Evolutionary conservation across 345 rosid genomes (phyloP).

Genomic region (Eucalyptus tenuipes): DNA sequence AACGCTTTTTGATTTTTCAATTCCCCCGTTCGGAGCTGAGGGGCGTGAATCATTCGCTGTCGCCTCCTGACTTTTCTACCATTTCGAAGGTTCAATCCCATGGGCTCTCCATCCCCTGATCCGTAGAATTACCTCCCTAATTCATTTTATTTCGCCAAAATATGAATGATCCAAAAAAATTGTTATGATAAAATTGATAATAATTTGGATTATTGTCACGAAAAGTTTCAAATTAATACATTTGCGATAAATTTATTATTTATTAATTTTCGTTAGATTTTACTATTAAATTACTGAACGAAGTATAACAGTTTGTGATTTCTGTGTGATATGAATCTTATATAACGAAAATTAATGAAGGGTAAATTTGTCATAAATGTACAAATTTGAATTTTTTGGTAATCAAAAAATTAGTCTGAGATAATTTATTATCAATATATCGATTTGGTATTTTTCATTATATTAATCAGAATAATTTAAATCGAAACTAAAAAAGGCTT

Average conservation of each 20-base stretch:
- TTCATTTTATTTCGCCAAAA: too few species aligned
- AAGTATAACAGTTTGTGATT: neutral
- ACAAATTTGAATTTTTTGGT: accelerated
- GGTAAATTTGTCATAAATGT: accelerated
- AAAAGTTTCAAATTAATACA: too few species aligned
- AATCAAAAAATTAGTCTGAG: too few species aligned
- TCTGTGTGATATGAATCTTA: neutral
- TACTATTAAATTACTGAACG: accelerated
- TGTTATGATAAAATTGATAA: too few species aligned
- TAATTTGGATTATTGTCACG: too few species aligned
- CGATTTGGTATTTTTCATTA: too few species aligned
- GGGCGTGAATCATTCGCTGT: neutral
- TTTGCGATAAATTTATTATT: accelerated
- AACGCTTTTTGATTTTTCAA: accelerated
- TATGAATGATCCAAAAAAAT: neutral
- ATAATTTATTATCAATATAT: too few species aligned
- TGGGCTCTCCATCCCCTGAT: neutral
- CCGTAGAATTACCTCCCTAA: neutral
- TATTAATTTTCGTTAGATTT: too few species aligned
- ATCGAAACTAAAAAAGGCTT: too few species aligned
- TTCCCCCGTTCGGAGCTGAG: neutral
- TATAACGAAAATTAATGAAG: accelerated
- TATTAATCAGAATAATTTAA: too few species aligned
- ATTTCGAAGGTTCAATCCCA: neutral
- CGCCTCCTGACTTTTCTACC: neutral